Evolutionary conservation across 106 monocot species (phyloP), one percentile per base, ranked within the genome.

Genomic region (Dendrobium huoshanense): DNA sequence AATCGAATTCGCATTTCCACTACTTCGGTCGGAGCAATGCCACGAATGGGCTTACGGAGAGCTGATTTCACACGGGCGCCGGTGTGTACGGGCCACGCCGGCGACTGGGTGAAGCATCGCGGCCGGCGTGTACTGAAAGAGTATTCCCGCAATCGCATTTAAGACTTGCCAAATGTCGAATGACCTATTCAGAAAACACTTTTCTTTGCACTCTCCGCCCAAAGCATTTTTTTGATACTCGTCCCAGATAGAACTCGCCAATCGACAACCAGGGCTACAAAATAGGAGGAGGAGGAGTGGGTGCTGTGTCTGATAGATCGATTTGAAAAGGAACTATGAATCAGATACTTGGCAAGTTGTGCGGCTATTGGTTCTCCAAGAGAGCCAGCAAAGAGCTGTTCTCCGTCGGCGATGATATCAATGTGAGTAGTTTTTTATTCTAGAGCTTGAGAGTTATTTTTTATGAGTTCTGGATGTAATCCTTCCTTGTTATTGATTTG

Each of bases 341-440:
- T 87, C 85, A 85, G 81, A 70, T 90, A 59, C 59, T 90, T 72
- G 85, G 83, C 83, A 87, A 85, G 83, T 81, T 81, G 15, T 87
- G 90, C 45, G 72, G 80, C 37, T 87, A 87, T 80, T 90, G 87
- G 90, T 83, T 90, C 65, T 82, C 79, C 76, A 79, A 79, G 81
- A 87, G 67, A 40, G 90, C 90, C 83, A 77, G 72, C 83, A 85
- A 87, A 78, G 87, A 90, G 85, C 85, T 90, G 72, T 84, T 81
- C 80, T 90, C 90, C 47, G 86, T 85, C 59, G 90, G 90, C 9
- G 85, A 87, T 25, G 90, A 90, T 80, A 73, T 90, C 81, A 90
- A 77, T 55, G 90, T 90, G 13, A 90, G 87, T 27, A 25, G 9
- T 61, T 58, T 49, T 51, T 40, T n/a, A 61, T 61, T 61, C 70